Evolutionary conservation across 345 rosid genomes (phyloP).

Genomic region (Arabidopsis thaliana): DNA sequence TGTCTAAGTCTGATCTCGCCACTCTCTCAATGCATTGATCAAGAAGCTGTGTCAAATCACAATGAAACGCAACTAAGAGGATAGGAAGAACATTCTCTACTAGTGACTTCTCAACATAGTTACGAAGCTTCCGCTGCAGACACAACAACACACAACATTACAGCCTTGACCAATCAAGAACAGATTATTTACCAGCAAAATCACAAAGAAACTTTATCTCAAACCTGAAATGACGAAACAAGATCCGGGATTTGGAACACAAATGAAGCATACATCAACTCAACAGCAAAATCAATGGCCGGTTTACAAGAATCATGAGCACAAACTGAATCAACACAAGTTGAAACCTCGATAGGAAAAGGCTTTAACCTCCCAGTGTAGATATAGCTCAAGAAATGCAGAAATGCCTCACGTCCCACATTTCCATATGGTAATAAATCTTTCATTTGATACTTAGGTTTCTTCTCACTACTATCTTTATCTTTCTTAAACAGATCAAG

Average conservation of each 20-base stretch:
- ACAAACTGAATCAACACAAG: constrained; percentile 74
- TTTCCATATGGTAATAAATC: constrained; percentile 71
- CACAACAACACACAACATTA: constrained; percentile 21
- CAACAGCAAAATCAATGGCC: constrained; percentile 76
- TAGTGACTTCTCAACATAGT: constrained; percentile 74
- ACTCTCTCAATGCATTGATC: constrained; percentile 79
- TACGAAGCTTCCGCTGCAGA: constrained; percentile 78
- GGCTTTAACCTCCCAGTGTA: constrained; percentile 84
- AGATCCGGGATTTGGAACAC: constrained; percentile 79
- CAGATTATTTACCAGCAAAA: background rate
- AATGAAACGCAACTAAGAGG: constrained; percentile 81
- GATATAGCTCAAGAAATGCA: constrained; percentile 68
- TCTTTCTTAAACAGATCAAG: constrained; percentile 63
- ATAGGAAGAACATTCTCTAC: constrained; percentile 84
- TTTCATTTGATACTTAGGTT: constrained; percentile 59
- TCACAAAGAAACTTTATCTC: background rate
- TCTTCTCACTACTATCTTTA: constrained; percentile 50
- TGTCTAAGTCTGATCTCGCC: constrained; percentile 81
- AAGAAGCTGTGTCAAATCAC: constrained; percentile 72
- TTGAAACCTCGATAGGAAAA: constrained; percentile 75
- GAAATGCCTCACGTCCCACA: constrained; percentile 78
- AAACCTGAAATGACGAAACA: constrained; percentile 84
- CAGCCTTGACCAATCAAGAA: constrained; percentile 8
- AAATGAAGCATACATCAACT: constrained; percentile 82
- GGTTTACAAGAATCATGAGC: constrained; percentile 89